These are phyloP conservation scores for Ochromonas danica DNA, from an alignment of 108 stramenopile genomes.

Conservation along the genomic window DNA sequence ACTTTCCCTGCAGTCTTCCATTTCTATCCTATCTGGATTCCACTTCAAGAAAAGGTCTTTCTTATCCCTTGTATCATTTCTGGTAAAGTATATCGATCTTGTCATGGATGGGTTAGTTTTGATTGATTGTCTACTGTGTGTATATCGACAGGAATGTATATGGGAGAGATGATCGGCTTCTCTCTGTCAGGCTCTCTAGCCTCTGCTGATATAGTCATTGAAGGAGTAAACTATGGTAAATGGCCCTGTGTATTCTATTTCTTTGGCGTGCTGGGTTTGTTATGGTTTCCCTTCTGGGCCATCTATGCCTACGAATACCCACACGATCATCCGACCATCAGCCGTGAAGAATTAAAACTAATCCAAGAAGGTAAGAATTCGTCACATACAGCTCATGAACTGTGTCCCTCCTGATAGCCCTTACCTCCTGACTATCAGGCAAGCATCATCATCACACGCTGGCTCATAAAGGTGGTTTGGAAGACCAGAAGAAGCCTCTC, in stretches of 20 bases:
- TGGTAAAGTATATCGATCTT: no score
- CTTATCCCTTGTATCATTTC: constrained; percentile 13
- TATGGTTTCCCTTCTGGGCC: constrained; percentile 29
- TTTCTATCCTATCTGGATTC: constrained; percentile 27
- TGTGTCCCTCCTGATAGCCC: no score
- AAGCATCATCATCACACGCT: no score
- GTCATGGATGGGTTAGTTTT: no score
- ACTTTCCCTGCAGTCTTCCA: constrained; percentile 20
- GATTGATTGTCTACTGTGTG: no score
- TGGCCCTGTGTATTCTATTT: constrained; percentile 25
- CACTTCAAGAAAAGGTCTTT: not conserved
- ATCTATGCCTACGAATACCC: constrained; percentile 18
- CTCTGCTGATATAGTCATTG: not conserved
- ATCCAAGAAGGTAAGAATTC: constrained; percentile 4
- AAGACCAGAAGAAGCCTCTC: no score
- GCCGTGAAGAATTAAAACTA: not conserved
- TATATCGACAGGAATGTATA: constrained; percentile 28
- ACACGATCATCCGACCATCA: constrained; percentile 10
- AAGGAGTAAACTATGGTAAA: not conserved
- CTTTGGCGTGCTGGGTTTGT: constrained; percentile 10
- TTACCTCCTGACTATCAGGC: no score
- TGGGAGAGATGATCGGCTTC: constrained; percentile 33
- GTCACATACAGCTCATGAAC: not conserved
- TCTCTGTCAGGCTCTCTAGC: not conserved
- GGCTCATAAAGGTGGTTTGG: no score